Conservation (phyloP, 164 flowering plant genomes). For the Protea cynaroides region DNA sequence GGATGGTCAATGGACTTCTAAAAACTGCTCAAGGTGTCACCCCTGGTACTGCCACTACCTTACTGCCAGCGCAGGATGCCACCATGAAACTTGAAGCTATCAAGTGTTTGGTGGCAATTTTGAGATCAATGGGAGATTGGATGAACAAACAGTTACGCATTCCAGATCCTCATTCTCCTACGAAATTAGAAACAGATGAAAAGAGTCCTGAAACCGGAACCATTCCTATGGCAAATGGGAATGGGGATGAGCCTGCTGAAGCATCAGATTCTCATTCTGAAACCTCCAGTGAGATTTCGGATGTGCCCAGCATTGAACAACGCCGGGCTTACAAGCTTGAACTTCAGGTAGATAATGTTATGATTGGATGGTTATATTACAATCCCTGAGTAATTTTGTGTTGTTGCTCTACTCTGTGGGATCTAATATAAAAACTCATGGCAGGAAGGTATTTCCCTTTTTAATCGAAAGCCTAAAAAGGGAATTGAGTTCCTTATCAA, state of each 20-base stretch:
- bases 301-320: conserved; percentile 74
- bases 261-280: conserved; percentile 84
- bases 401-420: not conserved
- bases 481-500: conserved; percentile 64
- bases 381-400: not conserved
- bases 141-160: conserved; percentile 92
- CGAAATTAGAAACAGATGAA: conserved; percentile 53
- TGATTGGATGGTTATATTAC: not conserved
- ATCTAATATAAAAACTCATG: conserved; percentile 28
- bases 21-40: conserved; percentile 81
- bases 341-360: conserved; percentile 48
- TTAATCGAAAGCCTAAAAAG: conserved; percentile 69
- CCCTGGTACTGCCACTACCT: conserved; percentile 53
- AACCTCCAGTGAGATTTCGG: conserved; percentile 77
- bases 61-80: conserved; percentile 69
- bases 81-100: conserved; percentile 72
- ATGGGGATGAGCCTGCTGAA: conserved; percentile 66
- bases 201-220: conserved; percentile 48
- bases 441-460: conserved; percentile 88
- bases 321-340: conserved; percentile 80
- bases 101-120: conserved; percentile 66
- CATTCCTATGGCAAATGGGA: conserved; percentile 64
- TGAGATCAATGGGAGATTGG: conserved; percentile 99
- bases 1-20: conserved; percentile 99
- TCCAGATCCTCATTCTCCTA: conserved; percentile 74